Evolutionary conservation across 176 grass and related monocot genomes (phyloP).

Genomic region (Oryza coarctata): DNA sequence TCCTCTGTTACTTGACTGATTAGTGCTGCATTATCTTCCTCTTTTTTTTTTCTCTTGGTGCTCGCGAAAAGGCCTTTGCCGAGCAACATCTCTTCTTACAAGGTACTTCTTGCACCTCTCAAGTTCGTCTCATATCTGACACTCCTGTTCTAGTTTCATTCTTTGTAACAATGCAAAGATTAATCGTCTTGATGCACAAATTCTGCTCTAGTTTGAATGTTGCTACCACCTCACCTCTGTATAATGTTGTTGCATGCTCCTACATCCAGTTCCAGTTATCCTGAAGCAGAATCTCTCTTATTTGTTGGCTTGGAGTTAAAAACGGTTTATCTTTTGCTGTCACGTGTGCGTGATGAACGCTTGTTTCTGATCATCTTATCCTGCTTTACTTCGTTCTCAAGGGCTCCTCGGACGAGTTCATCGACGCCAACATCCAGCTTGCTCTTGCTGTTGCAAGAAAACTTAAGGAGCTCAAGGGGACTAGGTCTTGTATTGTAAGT

Average conservation of each 20-base stretch:
- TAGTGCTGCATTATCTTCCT: neutral
- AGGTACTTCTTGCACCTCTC: conserved; percentile 43
- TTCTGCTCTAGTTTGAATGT: neutral
- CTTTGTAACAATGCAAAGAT: neutral
- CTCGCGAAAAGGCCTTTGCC: conserved; percentile 63
- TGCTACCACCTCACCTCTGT: neutral
- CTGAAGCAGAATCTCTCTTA: neutral
- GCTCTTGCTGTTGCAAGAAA: conserved; percentile 77
- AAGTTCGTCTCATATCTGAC: neutral
- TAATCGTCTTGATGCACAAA: neutral
- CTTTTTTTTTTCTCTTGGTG: neutral
- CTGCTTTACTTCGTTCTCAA: conserved; percentile 34
- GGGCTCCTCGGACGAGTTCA: conserved; percentile 98
- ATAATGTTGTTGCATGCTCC: neutral
- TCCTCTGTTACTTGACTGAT: neutral
- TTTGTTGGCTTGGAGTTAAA: neutral
- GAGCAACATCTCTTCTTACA: conserved; percentile 89
- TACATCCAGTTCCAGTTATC: neutral
- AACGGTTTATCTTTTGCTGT: too few species aligned
- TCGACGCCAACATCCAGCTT: conserved; percentile 95
- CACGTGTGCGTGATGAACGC: neutral
- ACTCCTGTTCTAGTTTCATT: neutral
- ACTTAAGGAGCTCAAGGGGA: conserved; percentile 68
- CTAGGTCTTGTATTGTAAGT: conserved; percentile 79
- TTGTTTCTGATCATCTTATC: conserved; percentile 7